Conservation (phyloP, 345 rosid genomes). For the Bruguiera sexangula region DNA sequence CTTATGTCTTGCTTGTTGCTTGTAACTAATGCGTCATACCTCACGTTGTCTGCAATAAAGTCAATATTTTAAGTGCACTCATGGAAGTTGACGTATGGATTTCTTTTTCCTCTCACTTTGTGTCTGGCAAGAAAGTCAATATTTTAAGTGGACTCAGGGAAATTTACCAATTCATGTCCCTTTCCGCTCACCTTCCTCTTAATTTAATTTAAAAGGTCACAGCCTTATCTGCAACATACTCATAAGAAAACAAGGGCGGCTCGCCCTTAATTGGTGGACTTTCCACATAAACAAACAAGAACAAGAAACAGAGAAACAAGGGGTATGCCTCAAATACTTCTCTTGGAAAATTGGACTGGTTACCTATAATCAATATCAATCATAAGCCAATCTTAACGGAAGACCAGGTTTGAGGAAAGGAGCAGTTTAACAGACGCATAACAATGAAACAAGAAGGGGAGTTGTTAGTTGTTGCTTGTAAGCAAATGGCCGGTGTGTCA, state of each 20-base stretch:
- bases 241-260: background rate
- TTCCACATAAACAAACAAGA: background rate
- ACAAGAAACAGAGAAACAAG: background rate
- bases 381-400: too few species aligned
- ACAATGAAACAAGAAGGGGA: conserved; percentile 30
- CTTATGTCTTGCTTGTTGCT: too few species aligned
- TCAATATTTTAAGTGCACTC: too few species aligned
- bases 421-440: background rate
- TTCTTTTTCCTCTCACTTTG: too few species aligned
- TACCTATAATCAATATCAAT: too few species aligned
- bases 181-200: conserved; percentile 3
- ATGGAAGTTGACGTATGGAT: too few species aligned
- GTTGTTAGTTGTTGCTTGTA: conserved; percentile 27
- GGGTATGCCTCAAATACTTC: too few species aligned
- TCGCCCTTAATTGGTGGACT: background rate
- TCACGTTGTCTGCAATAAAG: background rate
- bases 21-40: background rate
- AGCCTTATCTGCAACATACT: conserved; percentile 7
- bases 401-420: conserved; percentile 8
- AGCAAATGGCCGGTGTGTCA: conserved; percentile 41
- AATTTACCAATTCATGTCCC: conserved; percentile 11
- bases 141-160: conserved; percentile 4
- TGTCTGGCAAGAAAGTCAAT: background rate
- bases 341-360: too few species aligned
- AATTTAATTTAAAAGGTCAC: background rate